Percentiles rank a stretch among this genome's conserved stretches.
Conservation (phyloP, 2,329 filamentous ascomycete species). For the Fusarium piperis region DNA sequence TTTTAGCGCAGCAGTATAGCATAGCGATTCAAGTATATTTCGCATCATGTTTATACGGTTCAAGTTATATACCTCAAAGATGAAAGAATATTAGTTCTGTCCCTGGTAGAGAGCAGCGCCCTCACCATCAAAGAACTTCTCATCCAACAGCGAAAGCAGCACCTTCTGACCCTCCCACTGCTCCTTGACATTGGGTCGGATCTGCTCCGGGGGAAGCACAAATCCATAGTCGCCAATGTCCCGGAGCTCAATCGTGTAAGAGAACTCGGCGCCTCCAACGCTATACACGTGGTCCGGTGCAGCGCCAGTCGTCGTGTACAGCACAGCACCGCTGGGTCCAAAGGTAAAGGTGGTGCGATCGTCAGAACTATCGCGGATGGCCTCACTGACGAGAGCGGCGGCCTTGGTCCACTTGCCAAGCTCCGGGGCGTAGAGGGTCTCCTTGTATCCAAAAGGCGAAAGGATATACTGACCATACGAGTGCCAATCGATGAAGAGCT, state of each 20-base stretch:
- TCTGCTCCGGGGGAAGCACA: slow-evolving; percentile 50
- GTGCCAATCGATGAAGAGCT: slow-evolving; percentile 61
- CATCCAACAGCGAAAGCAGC: slow-evolving; percentile 45
- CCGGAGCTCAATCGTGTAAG: slow-evolving; percentile 52
- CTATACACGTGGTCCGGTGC: slow-evolving; percentile 44
- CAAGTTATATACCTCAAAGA: background rate
- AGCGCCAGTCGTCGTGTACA: slow-evolving; percentile 50
- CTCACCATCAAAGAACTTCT: slow-evolving; percentile 48
- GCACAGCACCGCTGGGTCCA: slow-evolving; percentile 50
- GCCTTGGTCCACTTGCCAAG: slow-evolving; percentile 52
- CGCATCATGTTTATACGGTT: background rate
- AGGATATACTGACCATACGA: slow-evolving; percentile 57
- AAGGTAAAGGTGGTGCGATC: slow-evolving; percentile 47
- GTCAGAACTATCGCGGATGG: slow-evolving; percentile 47
- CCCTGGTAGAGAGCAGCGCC: slow-evolving; percentile 36
- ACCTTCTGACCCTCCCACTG: slow-evolving; percentile 51
- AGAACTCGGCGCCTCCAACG: slow-evolving; percentile 45
- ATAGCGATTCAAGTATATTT: background rate
- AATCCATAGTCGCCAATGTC: slow-evolving; percentile 50
- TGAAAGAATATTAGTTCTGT: slow-evolving; percentile 6
- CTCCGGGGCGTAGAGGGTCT: slow-evolving; percentile 51
- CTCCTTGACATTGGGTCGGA: slow-evolving; percentile 49
- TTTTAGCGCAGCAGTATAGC: background rate
- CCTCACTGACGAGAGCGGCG: slow-evolving; percentile 40
- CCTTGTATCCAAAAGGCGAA: slow-evolving; percentile 57